phyloP scores from a whole-genome alignment of 2,329 filamentous ascomycete species.

The Diaporthe citrichinensis region DNA sequence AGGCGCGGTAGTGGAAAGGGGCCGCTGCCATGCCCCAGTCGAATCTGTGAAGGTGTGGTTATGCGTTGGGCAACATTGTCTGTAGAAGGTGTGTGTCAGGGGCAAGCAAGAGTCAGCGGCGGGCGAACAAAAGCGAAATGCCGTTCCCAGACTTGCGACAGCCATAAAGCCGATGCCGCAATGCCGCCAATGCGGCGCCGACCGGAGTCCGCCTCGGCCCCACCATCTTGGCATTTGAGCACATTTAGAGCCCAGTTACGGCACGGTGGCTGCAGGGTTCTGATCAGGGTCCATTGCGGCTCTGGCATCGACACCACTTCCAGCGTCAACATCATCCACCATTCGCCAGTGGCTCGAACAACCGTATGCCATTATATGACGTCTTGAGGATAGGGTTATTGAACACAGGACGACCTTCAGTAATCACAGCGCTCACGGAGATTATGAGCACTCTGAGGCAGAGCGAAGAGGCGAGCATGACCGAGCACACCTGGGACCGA shows the following conservation, averaged over 20 bases:
- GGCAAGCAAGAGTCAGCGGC: neutral
- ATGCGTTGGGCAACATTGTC: neutral
- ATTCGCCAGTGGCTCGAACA: too few species aligned
- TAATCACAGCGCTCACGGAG: neutral
- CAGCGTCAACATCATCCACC: neutral
- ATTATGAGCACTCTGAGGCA: neutral
- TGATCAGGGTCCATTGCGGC: neutral
- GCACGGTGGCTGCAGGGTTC: neutral
- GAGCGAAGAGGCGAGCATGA: neutral
- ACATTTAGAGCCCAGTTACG: neutral
- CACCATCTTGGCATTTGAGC: conserved; percentile 24
- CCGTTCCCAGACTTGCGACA: conserved; percentile 28
- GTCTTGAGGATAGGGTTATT: neutral
- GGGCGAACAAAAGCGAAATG: neutral
- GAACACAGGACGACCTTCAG: neutral
- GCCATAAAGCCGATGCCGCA: conserved; percentile 35
- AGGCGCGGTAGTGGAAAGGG: conserved; percentile 44
- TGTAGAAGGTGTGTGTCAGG: neutral
- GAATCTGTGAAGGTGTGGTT: neutral
- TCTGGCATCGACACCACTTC: neutral
- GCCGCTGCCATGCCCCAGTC: conserved; percentile 44
- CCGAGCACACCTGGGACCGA: neutral
- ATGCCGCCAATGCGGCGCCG: conserved; percentile 22
- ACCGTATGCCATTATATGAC: neutral
- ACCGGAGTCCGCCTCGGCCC: conserved; percentile 16